phyloP scores from a whole-genome alignment of 169 alveolate genomes.

The Plasmodium gonderi region DNA sequence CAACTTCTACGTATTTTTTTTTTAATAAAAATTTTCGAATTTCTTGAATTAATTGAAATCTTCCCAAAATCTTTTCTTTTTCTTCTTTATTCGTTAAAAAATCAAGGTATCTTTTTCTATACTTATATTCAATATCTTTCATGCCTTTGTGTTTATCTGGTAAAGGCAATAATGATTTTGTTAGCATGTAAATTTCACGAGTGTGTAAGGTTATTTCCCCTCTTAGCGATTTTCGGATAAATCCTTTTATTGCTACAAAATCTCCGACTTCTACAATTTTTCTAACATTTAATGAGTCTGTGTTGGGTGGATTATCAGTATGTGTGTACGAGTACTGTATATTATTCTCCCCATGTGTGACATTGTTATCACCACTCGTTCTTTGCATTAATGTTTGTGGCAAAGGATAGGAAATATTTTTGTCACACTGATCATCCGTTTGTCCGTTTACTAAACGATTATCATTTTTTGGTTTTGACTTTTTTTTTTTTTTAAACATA shows the following conservation, averaged over 20 bases:
- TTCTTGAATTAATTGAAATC: conserved; percentile 84
- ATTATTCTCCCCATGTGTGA: not conserved
- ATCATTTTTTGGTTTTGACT: not conserved
- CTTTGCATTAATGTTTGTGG: not conserved
- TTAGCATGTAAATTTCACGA: conserved; percentile 35
- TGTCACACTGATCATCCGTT: not conserved
- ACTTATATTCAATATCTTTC: conserved; percentile 86
- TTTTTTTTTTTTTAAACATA: not conserved
- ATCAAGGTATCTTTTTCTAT: conserved; percentile 90
- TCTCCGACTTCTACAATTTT: conserved; percentile 78
- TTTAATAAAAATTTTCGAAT: conserved; percentile 83
- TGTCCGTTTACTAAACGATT: not conserved
- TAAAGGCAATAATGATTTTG: conserved; percentile 55
- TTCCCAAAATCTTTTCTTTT: conserved; percentile 83
- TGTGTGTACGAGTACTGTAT: not conserved
- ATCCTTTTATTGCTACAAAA: conserved; percentile 73
- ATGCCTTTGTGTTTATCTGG: conserved; percentile 79
- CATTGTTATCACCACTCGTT: not conserved
- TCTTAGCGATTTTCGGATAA: conserved; percentile 37
- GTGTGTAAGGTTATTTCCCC: conserved; percentile 76
- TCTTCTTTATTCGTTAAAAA: conserved; percentile 83
- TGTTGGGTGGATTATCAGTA: not conserved
- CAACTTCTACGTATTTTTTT: conserved; percentile 92
- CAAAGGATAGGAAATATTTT: not conserved
- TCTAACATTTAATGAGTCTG: conserved; percentile 13